phyloP scores from a whole-genome alignment of 2,329 filamentous ascomycete species.

The Hymenoscyphus albidus region DNA sequence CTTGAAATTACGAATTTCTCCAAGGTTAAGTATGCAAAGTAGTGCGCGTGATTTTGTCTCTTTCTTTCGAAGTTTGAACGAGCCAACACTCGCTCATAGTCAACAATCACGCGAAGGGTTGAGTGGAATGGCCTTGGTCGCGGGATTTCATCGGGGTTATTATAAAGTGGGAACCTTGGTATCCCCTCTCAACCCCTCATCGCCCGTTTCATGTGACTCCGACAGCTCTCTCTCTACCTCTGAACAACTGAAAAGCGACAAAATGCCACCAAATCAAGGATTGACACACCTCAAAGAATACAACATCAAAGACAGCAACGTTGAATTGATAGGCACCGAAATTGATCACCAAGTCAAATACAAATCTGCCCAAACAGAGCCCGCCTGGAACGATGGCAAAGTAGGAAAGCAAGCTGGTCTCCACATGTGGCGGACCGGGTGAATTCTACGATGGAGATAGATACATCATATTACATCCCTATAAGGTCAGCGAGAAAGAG shows the following conservation, averaged over 20 bases:
- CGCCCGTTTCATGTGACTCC: not conserved
- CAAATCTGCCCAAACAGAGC: constrained; percentile 60
- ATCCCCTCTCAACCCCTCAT: not conserved
- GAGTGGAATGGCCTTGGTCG: too few relatives aligned
- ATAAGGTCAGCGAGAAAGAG: constrained; percentile 47
- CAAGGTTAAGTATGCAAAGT: too few relatives aligned
- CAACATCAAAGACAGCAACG: constrained; percentile 65
- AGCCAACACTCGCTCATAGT: too few relatives aligned
- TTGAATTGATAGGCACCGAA: constrained; percentile 59
- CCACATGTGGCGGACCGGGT: constrained; percentile 61
- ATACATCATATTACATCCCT: constrained; percentile 61
- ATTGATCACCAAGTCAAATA: constrained; percentile 67
- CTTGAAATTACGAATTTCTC: too few relatives aligned
- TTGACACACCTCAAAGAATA: constrained; percentile 61
- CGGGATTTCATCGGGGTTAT: too few relatives aligned
- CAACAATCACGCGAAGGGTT: too few relatives aligned
- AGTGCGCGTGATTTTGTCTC: too few relatives aligned
- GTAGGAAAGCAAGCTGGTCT: constrained; percentile 53
- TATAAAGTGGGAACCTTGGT: not conserved
- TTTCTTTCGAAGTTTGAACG: too few relatives aligned
- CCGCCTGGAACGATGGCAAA: constrained; percentile 60
- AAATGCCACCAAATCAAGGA: constrained; percentile 61
- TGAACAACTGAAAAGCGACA: not conserved
- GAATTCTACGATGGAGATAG: constrained; percentile 66
- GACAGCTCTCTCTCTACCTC: not conserved